Conservation (phyloP, 805 yeast genomes). For the Pachysolen tannophilus region DNA sequence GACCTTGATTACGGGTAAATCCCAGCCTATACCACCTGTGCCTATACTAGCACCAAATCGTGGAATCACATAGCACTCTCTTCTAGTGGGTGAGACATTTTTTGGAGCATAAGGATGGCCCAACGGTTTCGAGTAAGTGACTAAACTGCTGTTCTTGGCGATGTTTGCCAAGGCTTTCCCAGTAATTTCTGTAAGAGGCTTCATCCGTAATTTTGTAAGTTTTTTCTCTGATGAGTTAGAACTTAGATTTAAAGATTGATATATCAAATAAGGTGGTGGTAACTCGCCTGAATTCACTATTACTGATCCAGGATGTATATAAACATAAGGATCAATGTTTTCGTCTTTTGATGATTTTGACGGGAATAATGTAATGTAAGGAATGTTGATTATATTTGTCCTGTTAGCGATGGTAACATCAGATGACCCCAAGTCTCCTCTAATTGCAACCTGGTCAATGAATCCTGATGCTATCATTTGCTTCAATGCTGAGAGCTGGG, state of each 20-base stretch:
- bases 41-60: slow-evolving; percentile 81
- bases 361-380: slow-evolving; percentile 55
- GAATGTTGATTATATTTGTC: slow-evolving; percentile 49
- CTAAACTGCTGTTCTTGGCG: slow-evolving; percentile 60
- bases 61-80: slow-evolving; percentile 89
- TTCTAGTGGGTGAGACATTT: slow-evolving; percentile 49
- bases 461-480: slow-evolving; percentile 93
- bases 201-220: slow-evolving; percentile 48
- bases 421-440: slow-evolving; percentile 67
- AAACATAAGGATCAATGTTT: slow-evolving; percentile 49
- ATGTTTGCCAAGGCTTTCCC: slow-evolving; percentile 74
- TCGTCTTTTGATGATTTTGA: slow-evolving; percentile 22
- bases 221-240: slow-evolving; percentile 35
- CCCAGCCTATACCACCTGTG: slow-evolving; percentile 87
- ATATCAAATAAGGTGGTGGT: slow-evolving; percentile 79
- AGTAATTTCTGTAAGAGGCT: slow-evolving; percentile 65
- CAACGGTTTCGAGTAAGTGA: slow-evolving; percentile 84
- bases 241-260: slow-evolving; percentile 55
- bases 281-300: slow-evolving; percentile 49
- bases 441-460: slow-evolving; percentile 79
- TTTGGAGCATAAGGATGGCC: slow-evolving; percentile 88
- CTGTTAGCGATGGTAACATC: slow-evolving; percentile 56
- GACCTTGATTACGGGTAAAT: slow-evolving; percentile 73
- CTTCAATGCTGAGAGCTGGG: slow-evolving; percentile 70
- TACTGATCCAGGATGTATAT: slow-evolving; percentile 74